Percentiles rank a stretch among this genome's conserved stretches.
Evolutionary conservation across 768 basidiomycete genomes (phyloP).

Genomic region (Naganishia randhawae): DNA sequence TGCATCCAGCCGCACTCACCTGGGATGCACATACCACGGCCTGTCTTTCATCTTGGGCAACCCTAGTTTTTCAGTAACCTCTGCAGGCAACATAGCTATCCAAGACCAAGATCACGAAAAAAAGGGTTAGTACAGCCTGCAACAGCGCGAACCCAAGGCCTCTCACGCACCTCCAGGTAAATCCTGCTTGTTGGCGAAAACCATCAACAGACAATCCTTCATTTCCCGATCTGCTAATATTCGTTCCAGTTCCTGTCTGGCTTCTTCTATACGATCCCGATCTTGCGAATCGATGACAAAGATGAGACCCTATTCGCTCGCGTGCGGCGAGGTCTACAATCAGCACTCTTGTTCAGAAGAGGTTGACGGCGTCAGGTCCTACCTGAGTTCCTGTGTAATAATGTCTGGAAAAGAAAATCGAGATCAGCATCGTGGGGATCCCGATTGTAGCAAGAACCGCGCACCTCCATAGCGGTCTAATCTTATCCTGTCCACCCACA

Average conservation of each 20-base stretch:
- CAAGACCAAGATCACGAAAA: neutral
- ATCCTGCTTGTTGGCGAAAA: conserved; percentile 99
- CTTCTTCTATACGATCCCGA: conserved; percentile 90
- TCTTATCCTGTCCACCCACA: conserved; percentile 62
- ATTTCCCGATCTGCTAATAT: conserved; percentile 96
- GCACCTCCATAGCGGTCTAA: conserved; percentile 60
- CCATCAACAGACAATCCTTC: conserved; percentile 92
- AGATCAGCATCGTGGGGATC: neutral
- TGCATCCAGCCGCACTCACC: conserved; percentile 56
- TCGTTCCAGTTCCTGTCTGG: conserved; percentile 88
- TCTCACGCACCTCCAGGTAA: conserved; percentile 75
- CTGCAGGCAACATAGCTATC: conserved; percentile 95
- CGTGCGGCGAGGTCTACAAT: neutral
- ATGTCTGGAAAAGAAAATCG: conserved; percentile 54
- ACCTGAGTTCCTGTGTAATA: conserved; percentile 96
- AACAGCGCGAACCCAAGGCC: neutral
- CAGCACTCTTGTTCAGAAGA: neutral
- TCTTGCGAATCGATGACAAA: conserved; percentile 98
- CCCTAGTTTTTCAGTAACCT: conserved; percentile 94
- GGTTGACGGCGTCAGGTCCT: conserved; percentile 16
- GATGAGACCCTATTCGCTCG: conserved; percentile 66
- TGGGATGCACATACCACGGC: conserved; percentile 99
- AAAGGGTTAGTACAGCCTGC: neutral
- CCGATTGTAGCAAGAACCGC: neutral
- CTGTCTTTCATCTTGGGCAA: conserved; percentile 93